Base-by-base conservation (phyloP, 176 grass and related monocot species). In the Phragmites australis region DNA sequence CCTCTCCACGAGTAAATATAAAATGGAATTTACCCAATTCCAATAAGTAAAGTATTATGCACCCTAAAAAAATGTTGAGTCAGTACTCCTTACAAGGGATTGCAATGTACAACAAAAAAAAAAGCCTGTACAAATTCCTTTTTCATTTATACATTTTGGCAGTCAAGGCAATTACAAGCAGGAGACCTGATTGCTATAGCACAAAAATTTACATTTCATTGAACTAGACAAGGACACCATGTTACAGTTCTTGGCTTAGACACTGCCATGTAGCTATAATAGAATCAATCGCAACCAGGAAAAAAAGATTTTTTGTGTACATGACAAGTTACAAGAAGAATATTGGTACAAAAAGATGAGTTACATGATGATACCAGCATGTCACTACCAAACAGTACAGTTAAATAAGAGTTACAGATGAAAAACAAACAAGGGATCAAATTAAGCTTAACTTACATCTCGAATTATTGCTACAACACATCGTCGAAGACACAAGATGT, bases 381-480 rank as follows among this genome's bases (percentile, higher is more conserved):
- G 40, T 50, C 19, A 73, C 81, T 41, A 78, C 39, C 37, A 57
- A 83, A 65, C 58, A 68, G 54, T 84, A 79, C 81, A 88, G 19
- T 41, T 50, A 56, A 83, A 73, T 16, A 49, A 43, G 50, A 46
- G 68, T 74, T 83, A 86, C 64, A 77, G 15, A 74, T 59, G 25
- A 11, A 51, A 78, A 80, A 66, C 18, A 78, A 77, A 68, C 67
- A 87, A 81, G 76, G 55, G 76, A 56, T 79, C 72, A 81, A 74
- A 78, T 76, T 50, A 34, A 83, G 64, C 74, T 37, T 73, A 65
- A 90, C 91, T 93, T 90, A 90, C 91, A 93, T 87, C 65, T 86
- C 43, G 17, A 83, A 50, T 50, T 81, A 74, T 37, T 59, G 46
- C 72, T 82, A 88, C 75, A 88, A 75, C 75, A 88, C 41, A 84